phyloP scores from a whole-genome alignment of 805 yeast species.

The Candida xiaguanensis region DNA sequence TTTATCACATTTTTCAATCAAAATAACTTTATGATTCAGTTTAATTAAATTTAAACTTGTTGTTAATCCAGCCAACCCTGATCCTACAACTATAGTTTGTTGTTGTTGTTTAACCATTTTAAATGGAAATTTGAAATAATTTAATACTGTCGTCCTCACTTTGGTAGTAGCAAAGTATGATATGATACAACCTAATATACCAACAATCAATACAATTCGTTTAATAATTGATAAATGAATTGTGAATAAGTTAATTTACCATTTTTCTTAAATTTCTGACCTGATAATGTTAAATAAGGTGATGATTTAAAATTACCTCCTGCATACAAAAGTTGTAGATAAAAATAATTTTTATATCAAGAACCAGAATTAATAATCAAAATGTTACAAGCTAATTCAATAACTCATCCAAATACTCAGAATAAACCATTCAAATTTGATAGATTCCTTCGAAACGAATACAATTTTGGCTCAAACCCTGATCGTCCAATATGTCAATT shows the following conservation, averaged over 20 bases:
- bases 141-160: neutral
- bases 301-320: too few relatives aligned
- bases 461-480: constrained; percentile 78
- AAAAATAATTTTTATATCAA: neutral
- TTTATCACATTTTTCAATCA: constrained; percentile 46
- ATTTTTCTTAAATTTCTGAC: too few relatives aligned
- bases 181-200: neutral
- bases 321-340: neutral
- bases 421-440: constrained; percentile 61
- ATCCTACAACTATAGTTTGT: constrained; percentile 42
- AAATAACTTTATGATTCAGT: constrained; percentile 30
- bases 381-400: constrained; percentile 38
- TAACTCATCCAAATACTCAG: constrained; percentile 39
- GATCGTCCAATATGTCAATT: constrained; percentile 84
- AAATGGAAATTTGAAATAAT: neutral
- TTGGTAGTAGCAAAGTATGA: neutral
- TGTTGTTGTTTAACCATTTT: neutral
- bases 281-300: neutral
- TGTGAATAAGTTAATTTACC: neutral
- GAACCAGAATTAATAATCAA: neutral
- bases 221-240: neutral
- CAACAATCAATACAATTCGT: neutral
- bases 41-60: constrained; percentile 37
- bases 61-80: constrained; percentile 56
- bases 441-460: constrained; percentile 75